These are phyloP conservation scores for Septoria petroselini DNA, from an alignment of 2,329 filamentous ascomycete species.

Conservation along the genomic window DNA sequence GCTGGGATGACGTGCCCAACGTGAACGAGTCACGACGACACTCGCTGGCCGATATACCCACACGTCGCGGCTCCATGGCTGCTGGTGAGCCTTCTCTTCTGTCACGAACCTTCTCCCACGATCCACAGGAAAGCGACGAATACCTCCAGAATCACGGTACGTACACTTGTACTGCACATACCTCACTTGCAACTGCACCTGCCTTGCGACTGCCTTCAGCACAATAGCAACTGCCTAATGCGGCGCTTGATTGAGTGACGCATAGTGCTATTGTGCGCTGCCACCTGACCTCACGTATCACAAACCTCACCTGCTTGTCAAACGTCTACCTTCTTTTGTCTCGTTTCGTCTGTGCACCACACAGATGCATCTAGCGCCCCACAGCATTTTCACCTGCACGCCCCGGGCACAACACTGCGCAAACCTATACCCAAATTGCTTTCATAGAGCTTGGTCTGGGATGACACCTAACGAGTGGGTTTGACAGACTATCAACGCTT, in stretches of 20 bases:
- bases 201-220: slow-evolving; percentile 13
- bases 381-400: neutral
- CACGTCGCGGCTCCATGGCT: slow-evolving; percentile 38
- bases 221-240: slow-evolving; percentile 7
- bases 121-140: slow-evolving; percentile 22
- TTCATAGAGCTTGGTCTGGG: slow-evolving; percentile 6
- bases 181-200: slow-evolving; percentile 1
- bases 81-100: slow-evolving; percentile 27
- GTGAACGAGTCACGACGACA: slow-evolving; percentile 72
- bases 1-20: slow-evolving; percentile 60
- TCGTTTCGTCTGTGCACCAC: neutral
- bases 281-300: neutral
- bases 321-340: neutral
- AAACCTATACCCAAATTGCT: neutral
- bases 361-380: slow-evolving; percentile 2
- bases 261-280: neutral
- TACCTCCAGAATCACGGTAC: slow-evolving; percentile 21
- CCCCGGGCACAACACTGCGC: neutral
- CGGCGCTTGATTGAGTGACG: neutral
- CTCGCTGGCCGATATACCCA: slow-evolving; percentile 61
- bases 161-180: slow-evolving; percentile 1
- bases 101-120: slow-evolving; percentile 23
- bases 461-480: slow-evolving; percentile 18
- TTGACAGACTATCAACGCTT: slow-evolving; percentile 22
- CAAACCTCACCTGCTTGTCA: neutral